A percentile compares a stretch with the other conserved stretches of the same genome.
These are phyloP conservation scores for Chrysoporthe cubensis DNA, from an alignment of 2,329 filamentous ascomycete genomes.

Conservation along the genomic window DNA sequence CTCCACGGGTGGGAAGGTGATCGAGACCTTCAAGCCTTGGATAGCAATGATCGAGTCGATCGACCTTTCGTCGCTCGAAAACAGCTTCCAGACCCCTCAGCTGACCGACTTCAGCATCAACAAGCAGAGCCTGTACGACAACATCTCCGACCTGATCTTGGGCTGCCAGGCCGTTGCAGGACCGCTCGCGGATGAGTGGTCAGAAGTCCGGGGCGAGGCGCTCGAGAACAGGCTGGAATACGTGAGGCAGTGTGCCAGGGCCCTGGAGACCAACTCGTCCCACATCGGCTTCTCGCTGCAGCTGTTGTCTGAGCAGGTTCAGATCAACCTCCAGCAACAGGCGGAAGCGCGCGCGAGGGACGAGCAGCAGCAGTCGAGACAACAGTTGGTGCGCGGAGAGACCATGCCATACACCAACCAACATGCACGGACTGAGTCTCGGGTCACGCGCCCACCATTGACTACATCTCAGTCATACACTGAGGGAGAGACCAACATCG, in stretches of 20 bases:
- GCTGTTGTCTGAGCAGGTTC: slow-evolving; percentile 81
- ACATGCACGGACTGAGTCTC: slow-evolving; percentile 64
- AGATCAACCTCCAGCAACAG: slow-evolving; percentile 56
- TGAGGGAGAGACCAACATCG: slow-evolving; percentile 59
- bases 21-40: slow-evolving; percentile 91
- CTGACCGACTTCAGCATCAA: slow-evolving; percentile 85
- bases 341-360: slow-evolving; percentile 50
- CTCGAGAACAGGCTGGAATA: slow-evolving; percentile 84
- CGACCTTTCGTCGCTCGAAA: slow-evolving; percentile 79
- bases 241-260: slow-evolving; percentile 75
- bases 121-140: slow-evolving; percentile 93
- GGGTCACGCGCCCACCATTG: slow-evolving; percentile 50
- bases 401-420: slow-evolving; percentile 57
- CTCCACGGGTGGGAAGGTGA: slow-evolving; percentile 73
- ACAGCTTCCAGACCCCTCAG: slow-evolving; percentile 81
- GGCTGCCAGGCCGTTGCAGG: slow-evolving; percentile 91
- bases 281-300: slow-evolving; percentile 89
- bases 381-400: slow-evolving; percentile 60
- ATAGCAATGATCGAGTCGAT: slow-evolving; percentile 89
- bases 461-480: slow-evolving; percentile 65
- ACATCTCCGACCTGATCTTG: slow-evolving; percentile 85
- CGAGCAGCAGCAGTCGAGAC: slow-evolving; percentile 51
- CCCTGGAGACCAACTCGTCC: slow-evolving; percentile 83
- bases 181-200: slow-evolving; percentile 93
- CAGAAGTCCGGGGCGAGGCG: slow-evolving; percentile 86